A percentile compares a stretch with the other conserved stretches of the same genome.
phyloP scores from a whole-genome alignment of 805 yeast species.

The Wilhelminamyces savonicus region DNA sequence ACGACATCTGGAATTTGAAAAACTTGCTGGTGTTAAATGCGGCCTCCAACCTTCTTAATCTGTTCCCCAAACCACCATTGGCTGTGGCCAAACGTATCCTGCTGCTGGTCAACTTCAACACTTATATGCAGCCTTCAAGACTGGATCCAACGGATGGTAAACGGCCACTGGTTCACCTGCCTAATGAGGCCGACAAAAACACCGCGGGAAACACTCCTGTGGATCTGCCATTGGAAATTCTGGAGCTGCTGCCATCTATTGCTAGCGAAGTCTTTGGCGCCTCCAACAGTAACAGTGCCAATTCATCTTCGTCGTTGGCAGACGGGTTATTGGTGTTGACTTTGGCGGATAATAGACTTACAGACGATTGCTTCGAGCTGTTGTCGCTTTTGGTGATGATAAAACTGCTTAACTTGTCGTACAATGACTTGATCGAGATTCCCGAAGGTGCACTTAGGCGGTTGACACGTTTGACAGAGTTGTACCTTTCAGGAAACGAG shows the following conservation, averaged over 20 bases:
- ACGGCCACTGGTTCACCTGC: too few species aligned
- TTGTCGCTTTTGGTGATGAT: conserved; percentile 55
- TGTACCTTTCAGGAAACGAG: conserved; percentile 80
- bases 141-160: too few species aligned
- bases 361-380: conserved; percentile 68
- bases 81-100: conserved; percentile 26
- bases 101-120: conserved; percentile 18
- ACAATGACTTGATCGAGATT: conserved; percentile 78
- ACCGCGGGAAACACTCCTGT: too few species aligned
- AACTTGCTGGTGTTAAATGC: conserved; percentile 57
- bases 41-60: conserved; percentile 63
- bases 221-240: too few species aligned
- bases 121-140: too few species aligned
- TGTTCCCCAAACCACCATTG: conserved; percentile 49
- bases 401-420: conserved; percentile 65
- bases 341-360: conserved; percentile 77
- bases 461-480: conserved; percentile 49
- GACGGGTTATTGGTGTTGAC: conserved; percentile 51
- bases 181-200: too few species aligned
- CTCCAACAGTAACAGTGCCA: neutral
- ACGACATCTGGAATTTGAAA: conserved; percentile 57
- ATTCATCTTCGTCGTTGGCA: conserved; percentile 27
- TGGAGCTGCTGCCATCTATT: conserved; percentile 1
- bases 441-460: conserved; percentile 66
- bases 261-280: neutral